phyloP scores from a whole-genome alignment of 768 basidiomycete genomes.

The Rhodotorula babjevae region DNA sequence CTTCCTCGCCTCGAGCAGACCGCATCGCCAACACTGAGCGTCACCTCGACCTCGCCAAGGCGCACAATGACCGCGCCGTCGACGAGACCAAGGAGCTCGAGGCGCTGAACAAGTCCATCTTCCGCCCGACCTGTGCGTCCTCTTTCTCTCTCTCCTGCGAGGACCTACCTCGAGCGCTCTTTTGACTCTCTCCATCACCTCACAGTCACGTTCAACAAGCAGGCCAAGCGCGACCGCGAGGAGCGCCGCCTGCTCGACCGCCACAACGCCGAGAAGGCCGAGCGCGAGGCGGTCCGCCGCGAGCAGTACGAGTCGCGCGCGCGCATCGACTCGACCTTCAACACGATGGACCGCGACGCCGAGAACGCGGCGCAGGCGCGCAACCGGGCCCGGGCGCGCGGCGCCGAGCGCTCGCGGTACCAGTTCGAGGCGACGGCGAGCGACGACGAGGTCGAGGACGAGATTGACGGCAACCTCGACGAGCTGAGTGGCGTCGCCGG shows the following conservation, averaged over 20 bases:
- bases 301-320: constrained; percentile 83
- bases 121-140: constrained; percentile 63
- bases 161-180: too few relatives aligned
- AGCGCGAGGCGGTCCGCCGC: constrained; percentile 76
- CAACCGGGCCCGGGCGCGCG: constrained; percentile 49
- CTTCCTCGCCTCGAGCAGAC: constrained; percentile 44
- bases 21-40: constrained; percentile 84
- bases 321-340: constrained; percentile 69
- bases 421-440: constrained; percentile 87
- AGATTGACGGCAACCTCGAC: constrained; percentile 83
- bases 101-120: constrained; percentile 89
- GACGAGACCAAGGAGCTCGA: constrained; percentile 92
- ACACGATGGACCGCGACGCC: constrained; percentile 53
- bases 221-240: constrained; percentile 77
- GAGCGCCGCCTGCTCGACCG: constrained; percentile 77
- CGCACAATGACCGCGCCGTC: constrained; percentile 76
- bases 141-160: too few relatives aligned
- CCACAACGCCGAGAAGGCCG: constrained; percentile 76
- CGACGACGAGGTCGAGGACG: constrained; percentile 92
- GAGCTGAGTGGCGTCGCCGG: constrained; percentile 72
- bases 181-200: too few relatives aligned
- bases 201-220: constrained; percentile 78
- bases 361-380: constrained; percentile 41
- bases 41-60: constrained; percentile 86
- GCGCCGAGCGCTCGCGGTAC: constrained; percentile 66